A percentile compares a stretch with the other conserved stretches of the same genome.
These are phyloP conservation scores for Usnea hakonensis DNA, from an alignment of 495 filamentous ascomycete species.

Conservation along the genomic window DNA sequence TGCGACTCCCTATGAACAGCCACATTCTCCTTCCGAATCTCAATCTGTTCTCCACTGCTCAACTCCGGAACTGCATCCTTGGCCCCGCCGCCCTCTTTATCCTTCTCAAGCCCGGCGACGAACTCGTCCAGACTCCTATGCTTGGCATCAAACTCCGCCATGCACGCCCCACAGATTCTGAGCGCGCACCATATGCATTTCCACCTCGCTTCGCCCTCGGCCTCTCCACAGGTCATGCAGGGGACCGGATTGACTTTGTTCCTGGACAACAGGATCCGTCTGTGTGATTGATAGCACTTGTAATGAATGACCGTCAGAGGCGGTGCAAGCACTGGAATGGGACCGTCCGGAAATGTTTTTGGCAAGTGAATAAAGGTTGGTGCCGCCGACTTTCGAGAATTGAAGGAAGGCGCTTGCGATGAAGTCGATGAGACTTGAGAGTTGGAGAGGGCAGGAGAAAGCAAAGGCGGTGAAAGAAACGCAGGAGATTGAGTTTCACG, in stretches of 20 bases:
- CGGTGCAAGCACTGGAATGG: slow-evolving; percentile 20
- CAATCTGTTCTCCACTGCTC: neutral
- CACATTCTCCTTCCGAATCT: neutral
- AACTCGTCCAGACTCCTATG: slow-evolving; percentile 11
- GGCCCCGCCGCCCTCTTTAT: neutral
- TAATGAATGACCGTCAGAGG: slow-evolving; percentile 37
- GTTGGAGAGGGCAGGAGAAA: slow-evolving; percentile 3
- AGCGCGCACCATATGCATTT: slow-evolving; percentile 45
- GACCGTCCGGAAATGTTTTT: slow-evolving; percentile 14
- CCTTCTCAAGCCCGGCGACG: slow-evolving; percentile 8
- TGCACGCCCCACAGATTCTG: slow-evolving; percentile 39
- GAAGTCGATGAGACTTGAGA: slow-evolving; percentile 6
- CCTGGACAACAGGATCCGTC: slow-evolving; percentile 34
- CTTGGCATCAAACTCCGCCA: slow-evolving; percentile 32
- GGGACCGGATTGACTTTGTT: slow-evolving; percentile 43
- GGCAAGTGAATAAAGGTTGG: slow-evolving; percentile 11
- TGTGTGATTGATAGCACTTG: slow-evolving; percentile 41
- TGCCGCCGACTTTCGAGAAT: slow-evolving; percentile 6
- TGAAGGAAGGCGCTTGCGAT: slow-evolving; percentile 2
- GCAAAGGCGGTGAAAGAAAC: slow-evolving; percentile 13
- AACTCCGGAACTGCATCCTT: neutral
- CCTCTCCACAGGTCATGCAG: slow-evolving; percentile 44
- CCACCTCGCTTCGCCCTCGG: slow-evolving; percentile 37
- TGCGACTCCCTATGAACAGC: neutral
- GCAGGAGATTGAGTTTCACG: slow-evolving; percentile 9